phyloP scores from a whole-genome alignment of 148 eudicot species.

The Chenopodium formosanum region DNA sequence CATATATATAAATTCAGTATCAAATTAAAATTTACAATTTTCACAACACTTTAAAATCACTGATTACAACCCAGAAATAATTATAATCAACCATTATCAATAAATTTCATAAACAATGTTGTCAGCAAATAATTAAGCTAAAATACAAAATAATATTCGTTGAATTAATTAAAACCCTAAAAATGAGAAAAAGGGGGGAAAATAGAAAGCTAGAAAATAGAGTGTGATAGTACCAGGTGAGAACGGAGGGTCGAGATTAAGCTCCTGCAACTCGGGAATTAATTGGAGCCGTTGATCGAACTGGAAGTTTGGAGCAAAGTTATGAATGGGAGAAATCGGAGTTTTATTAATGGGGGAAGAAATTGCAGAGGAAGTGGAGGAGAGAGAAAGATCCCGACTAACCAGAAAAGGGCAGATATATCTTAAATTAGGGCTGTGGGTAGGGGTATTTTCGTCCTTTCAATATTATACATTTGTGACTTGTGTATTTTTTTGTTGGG shows the following conservation, averaged over 20 bases:
- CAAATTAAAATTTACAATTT: not conserved
- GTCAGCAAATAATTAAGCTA: not conserved
- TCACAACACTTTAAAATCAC: not conserved
- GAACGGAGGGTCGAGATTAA: slow-evolving; percentile 7
- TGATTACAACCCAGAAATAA: not conserved
- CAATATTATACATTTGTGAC: not conserved
- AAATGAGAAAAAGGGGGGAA: not conserved
- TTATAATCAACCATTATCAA: not conserved
- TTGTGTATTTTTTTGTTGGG: too few species aligned
- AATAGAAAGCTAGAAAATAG: not conserved
- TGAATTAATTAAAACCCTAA: slow-evolving; percentile 4
- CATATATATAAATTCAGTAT: not conserved
- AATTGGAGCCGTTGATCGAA: slow-evolving; percentile 1
- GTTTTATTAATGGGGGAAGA: slow-evolving; percentile 1
- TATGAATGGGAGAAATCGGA: not conserved
- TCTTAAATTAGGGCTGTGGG: slow-evolving; percentile 26
- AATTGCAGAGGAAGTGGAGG: slow-evolving; percentile 13
- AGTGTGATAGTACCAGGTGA: slow-evolving; percentile 18
- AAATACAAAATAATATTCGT: not conserved
- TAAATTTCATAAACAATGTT: not conserved
- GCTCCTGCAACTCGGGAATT: not conserved
- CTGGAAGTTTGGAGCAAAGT: not conserved
- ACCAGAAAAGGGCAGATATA: not conserved
- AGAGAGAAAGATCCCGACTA: slow-evolving; percentile 14
- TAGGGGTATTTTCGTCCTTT: slow-evolving; percentile 25